phyloP scores from a whole-genome alignment of 148 eudicot genomes.

The Silene uniflora region DNA sequence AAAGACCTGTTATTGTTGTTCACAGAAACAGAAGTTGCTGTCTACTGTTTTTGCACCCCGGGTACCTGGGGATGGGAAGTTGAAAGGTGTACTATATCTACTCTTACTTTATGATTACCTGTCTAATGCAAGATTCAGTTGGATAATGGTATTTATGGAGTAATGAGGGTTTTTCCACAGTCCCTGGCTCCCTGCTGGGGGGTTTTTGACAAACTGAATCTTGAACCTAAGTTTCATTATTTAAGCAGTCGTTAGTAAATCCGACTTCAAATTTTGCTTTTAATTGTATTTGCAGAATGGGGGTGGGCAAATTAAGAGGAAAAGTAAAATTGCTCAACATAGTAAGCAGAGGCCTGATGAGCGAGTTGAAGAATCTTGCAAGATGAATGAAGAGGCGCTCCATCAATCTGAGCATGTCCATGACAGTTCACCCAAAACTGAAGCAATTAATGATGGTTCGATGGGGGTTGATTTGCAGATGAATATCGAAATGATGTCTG shows the following conservation, averaged over 20 bases:
- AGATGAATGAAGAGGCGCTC: slow-evolving; percentile 32
- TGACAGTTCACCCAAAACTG: slow-evolving; percentile 19
- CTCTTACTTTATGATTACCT: no score
- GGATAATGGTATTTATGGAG: neutral
- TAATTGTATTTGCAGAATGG: slow-evolving; percentile 36
- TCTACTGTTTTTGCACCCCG: neutral
- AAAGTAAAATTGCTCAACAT: slow-evolving; percentile 38
- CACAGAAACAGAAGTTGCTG: neutral
- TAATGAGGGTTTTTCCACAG: neutral
- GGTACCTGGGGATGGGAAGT: neutral
- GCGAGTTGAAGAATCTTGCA: slow-evolving; percentile 25
- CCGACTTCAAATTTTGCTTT: slow-evolving; percentile 6
- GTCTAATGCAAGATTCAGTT: no score
- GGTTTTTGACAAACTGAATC: neutral
- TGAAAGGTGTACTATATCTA: neutral
- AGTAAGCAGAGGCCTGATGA: slow-evolving; percentile 30
- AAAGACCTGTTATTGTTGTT: neutral
- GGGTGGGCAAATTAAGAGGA: slow-evolving; percentile 34
- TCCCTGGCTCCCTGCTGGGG: no score
- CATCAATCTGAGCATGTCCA: slow-evolving; percentile 29
- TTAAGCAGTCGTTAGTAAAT: slow-evolving; percentile 8
- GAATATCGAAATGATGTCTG: slow-evolving; percentile 11
- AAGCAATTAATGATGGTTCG: slow-evolving; percentile 12
- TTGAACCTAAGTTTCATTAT: neutral
- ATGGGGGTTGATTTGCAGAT: slow-evolving; percentile 10